Evolutionary conservation across 768 basidiomycete genomes (phyloP).

Genomic region (Candolleomyces efflorescens): DNA sequence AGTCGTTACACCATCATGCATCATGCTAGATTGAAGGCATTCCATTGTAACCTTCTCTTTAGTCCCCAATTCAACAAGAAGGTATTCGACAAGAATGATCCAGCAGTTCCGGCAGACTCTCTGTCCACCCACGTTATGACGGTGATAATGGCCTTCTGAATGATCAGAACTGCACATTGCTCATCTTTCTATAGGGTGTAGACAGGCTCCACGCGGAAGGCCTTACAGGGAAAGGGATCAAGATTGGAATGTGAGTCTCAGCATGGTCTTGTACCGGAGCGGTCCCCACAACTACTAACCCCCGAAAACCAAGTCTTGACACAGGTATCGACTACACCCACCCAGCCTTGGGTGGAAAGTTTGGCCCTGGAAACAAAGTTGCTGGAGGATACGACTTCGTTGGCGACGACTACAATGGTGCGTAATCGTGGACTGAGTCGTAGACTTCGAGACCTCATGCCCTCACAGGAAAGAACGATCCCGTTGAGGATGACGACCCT

Average conservation of each 20-base stretch:
- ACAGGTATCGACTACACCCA: conserved; percentile 52
- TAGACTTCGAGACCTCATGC: background rate
- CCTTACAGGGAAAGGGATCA: conserved; percentile 58
- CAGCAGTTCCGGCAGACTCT: conserved; percentile 39
- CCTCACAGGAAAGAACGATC: conserved; percentile 36
- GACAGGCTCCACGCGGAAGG: conserved; percentile 62
- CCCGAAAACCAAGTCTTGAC: background rate
- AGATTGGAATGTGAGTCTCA: conserved; percentile 54
- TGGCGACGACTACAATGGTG: conserved; percentile 49
- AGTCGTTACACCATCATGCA: conserved; percentile 2
- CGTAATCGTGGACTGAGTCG: background rate
- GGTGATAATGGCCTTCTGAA: conserved; percentile 24
- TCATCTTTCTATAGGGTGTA: conserved; percentile 39
- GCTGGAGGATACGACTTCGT: conserved; percentile 56
- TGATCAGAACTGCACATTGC: background rate
- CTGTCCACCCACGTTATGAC: conserved; percentile 52
- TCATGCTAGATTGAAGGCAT: background rate
- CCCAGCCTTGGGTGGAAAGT: conserved; percentile 48
- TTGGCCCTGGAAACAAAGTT: conserved; percentile 49
- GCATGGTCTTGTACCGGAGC: background rate
- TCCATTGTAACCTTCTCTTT: background rate
- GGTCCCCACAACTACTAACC: background rate
- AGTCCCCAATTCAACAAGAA: conserved; percentile 42
- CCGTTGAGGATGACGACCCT: conserved; percentile 48
- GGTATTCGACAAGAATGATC: conserved; percentile 35